phyloP scores from a whole-genome alignment of 2,329 filamentous ascomycete species.

The Sporothrix sp. region DNA sequence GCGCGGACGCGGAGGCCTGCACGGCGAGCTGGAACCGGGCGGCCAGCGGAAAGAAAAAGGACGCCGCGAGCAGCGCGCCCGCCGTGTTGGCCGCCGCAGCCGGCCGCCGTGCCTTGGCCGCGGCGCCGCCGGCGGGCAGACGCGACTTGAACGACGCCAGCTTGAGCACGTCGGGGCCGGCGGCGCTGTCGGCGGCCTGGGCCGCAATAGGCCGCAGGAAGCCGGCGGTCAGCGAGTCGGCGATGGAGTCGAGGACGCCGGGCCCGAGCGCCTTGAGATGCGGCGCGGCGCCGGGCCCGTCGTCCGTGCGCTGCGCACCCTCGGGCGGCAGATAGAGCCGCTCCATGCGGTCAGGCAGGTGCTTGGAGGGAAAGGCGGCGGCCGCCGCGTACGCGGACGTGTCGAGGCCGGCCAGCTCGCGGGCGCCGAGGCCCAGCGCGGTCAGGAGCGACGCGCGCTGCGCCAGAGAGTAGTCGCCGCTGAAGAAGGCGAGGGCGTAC shows the following conservation, averaged over 20 bases:
- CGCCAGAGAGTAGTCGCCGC: conserved; percentile 80
- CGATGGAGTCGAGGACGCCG: conserved; percentile 58
- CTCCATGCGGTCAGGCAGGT: conserved; percentile 64
- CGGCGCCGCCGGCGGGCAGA: conserved; percentile 52
- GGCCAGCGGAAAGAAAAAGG: conserved; percentile 80
- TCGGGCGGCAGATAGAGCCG: conserved; percentile 48
- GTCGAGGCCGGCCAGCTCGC: conserved; percentile 75
- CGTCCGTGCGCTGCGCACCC: conserved; percentile 14
- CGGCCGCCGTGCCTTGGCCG: no score
- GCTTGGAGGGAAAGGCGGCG: conserved; percentile 67
- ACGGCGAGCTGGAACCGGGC: conserved; percentile 65
- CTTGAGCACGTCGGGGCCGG: conserved; percentile 77
- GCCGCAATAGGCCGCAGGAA: conserved; percentile 78
- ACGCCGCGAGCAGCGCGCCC: conserved; percentile 61
- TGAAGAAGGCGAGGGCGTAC: conserved; percentile 78
- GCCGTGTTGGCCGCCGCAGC: conserved; percentile 64
- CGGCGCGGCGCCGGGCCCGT: conserved; percentile 21
- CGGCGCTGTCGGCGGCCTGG: conserved; percentile 65
- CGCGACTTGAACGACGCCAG: conserved; percentile 79
- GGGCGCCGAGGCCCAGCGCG: conserved; percentile 68
- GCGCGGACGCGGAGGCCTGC: conserved; percentile 27
- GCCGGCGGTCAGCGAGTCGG: conserved; percentile 54
- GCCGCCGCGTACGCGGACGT: conserved; percentile 40
- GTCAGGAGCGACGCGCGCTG: conserved; percentile 77
- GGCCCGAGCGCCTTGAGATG: conserved; percentile 42